Evolutionary conservation across 2,329 filamentous ascomycete species (phyloP).

Genomic region (Monosporascus cannonballus): DNA sequence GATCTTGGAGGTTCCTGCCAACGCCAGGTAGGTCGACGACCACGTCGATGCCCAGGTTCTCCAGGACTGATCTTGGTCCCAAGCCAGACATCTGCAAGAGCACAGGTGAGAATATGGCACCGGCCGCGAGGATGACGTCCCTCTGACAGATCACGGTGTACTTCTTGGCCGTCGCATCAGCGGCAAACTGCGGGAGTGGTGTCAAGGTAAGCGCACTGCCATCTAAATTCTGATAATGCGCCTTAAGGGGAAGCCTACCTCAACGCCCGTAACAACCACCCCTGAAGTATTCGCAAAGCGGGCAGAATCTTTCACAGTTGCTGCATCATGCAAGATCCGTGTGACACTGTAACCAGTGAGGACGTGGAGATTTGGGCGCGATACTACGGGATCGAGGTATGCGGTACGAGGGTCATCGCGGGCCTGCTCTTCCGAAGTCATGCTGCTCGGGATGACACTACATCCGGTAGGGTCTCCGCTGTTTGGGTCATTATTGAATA

Average conservation of each 20-base stretch:
- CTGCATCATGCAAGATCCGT: constrained; percentile 23
- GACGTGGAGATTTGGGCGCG: constrained; percentile 33
- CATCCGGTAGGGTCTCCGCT: constrained; percentile 30
- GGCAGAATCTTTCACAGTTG: constrained; percentile 5
- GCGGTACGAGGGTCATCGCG: constrained; percentile 33
- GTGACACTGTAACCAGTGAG: constrained; percentile 33
- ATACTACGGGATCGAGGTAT: constrained; percentile 31
- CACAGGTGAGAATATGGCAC: constrained; percentile 25
- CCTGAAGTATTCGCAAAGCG: constrained; percentile 4
- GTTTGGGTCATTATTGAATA: constrained; percentile 29
- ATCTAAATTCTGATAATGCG: neutral
- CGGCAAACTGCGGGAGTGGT: constrained; percentile 19
- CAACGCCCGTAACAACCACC: constrained; percentile 27
- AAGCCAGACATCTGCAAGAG: constrained; percentile 29
- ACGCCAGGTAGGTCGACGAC: constrained; percentile 27
- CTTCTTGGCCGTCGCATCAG: constrained; percentile 11
- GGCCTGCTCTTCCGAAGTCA: constrained; percentile 32
- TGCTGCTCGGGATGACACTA: constrained; percentile 31
- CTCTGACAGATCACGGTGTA: constrained; percentile 19
- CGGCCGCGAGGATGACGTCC: constrained; percentile 25
- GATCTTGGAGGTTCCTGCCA: constrained; percentile 27
- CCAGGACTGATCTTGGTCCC: constrained; percentile 22
- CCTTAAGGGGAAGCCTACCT: constrained; percentile 22
- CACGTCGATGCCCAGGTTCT: constrained; percentile 20
- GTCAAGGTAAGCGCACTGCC: neutral